A percentile compares a stretch with the other conserved stretches of the same genome.
These are phyloP conservation scores for Saccharomycopsis sp. DNA, from an alignment of 805 yeast genomes.

Conservation along the genomic window DNA sequence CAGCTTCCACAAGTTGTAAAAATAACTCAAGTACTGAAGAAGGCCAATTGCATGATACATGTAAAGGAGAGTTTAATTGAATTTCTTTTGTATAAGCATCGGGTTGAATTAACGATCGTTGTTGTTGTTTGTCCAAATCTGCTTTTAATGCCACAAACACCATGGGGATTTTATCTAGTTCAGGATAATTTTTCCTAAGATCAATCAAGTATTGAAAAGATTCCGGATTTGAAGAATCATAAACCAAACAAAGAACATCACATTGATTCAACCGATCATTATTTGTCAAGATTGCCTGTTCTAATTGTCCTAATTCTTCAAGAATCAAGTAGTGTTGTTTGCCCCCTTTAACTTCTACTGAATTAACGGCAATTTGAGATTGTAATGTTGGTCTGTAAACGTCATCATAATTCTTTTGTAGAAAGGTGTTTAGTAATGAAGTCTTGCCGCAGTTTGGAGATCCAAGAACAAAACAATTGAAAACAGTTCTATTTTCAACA, in stretches of 20 bases:
- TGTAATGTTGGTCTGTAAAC: slow-evolving; percentile 71
- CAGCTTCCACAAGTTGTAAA: slow-evolving; percentile 81
- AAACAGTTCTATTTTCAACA: slow-evolving; percentile 77
- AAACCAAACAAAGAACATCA: slow-evolving; percentile 82
- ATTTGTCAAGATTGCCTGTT: slow-evolving; percentile 72
- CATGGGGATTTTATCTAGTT: slow-evolving; percentile 59
- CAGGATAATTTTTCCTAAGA: slow-evolving; percentile 48
- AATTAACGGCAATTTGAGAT: slow-evolving; percentile 78
- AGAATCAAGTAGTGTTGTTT: slow-evolving; percentile 87
- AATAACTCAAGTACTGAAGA: slow-evolving; percentile 77
- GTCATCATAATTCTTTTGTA: slow-evolving; percentile 63
- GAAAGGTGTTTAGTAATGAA: slow-evolving; percentile 70
- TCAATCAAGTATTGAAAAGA: slow-evolving; percentile 77
- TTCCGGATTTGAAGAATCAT: slow-evolving; percentile 94
- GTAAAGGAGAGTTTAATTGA: slow-evolving; percentile 60
- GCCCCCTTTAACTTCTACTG: slow-evolving; percentile 89
- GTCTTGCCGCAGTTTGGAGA: slow-evolving; percentile 83
- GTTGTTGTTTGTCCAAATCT: slow-evolving; percentile 92
- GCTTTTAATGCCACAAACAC: slow-evolving; percentile 91
- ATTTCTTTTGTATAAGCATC: slow-evolving; percentile 65
- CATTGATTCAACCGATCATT: slow-evolving; percentile 63
- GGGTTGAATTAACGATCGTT: slow-evolving; percentile 75
- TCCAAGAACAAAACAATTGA: slow-evolving; percentile 83
- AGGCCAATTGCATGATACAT: slow-evolving; percentile 85
- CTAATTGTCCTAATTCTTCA: slow-evolving; percentile 84